Evolutionary conservation across 768 basidiomycete genomes (phyloP).

Genomic region (Candolleomyces aberdarensis): DNA sequence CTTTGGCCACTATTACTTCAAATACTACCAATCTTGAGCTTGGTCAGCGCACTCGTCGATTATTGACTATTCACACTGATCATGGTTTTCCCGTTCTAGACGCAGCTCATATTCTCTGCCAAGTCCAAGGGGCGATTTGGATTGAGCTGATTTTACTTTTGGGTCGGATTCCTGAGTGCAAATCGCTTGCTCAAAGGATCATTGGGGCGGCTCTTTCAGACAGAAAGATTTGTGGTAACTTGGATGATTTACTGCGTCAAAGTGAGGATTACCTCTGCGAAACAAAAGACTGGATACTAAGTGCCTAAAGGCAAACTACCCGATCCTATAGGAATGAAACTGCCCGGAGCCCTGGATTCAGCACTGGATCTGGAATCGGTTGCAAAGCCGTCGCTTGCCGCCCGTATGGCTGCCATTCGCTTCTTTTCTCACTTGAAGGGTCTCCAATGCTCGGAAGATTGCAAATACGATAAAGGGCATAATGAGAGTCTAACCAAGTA

Average conservation of each 20-base stretch:
- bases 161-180: not conserved
- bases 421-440: not conserved
- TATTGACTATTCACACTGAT: no score
- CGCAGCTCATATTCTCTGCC: not conserved
- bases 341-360: not conserved
- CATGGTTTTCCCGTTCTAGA: no score
- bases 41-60: no score
- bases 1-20: no score
- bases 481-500: not conserved
- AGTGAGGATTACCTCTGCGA: no score
- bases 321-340: not conserved
- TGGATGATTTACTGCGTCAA: no score
- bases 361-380: not conserved
- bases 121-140: not conserved
- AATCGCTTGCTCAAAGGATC: not conserved
- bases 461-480: not conserved
- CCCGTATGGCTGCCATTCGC: not conserved
- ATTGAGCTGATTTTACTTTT: not conserved
- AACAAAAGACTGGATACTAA: no score
- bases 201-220: not conserved
- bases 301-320: not conserved
- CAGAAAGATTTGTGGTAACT: no score
- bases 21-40: no score
- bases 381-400: not conserved
- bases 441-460: no score